phyloP scores from a whole-genome alignment of 2,329 filamentous ascomycete species.

The Shiraia bambusicola region DNA sequence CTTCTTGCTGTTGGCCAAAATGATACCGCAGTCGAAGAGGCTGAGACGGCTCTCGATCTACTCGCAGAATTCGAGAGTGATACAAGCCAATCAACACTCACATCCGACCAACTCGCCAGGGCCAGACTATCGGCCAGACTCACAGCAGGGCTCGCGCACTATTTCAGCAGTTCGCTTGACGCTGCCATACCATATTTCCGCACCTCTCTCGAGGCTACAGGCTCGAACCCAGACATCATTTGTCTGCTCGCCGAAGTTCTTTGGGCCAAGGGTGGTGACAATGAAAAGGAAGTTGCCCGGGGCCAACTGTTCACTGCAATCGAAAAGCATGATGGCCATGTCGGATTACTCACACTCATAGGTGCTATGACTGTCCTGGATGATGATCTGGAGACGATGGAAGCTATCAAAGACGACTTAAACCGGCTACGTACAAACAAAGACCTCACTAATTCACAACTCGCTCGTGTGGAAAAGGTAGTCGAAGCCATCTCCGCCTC shows the following conservation, averaged over 20 bases:
- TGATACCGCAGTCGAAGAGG: slow-evolving; percentile 71
- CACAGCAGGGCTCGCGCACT: slow-evolving; percentile 80
- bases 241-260: slow-evolving; percentile 88
- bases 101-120: slow-evolving; percentile 64
- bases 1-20: slow-evolving; percentile 71
- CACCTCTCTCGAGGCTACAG: slow-evolving; percentile 73
- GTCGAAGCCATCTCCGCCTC: slow-evolving; percentile 71
- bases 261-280: slow-evolving; percentile 81
- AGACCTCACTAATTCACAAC: slow-evolving; percentile 63
- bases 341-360: slow-evolving; percentile 77
- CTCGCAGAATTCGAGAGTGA: slow-evolving; percentile 65
- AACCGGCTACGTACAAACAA: slow-evolving; percentile 69
- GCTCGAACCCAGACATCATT: slow-evolving; percentile 76
- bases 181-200: slow-evolving; percentile 79
- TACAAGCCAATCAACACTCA: slow-evolving; percentile 54
- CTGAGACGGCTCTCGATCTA: slow-evolving; percentile 76
- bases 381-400: slow-evolving; percentile 73
- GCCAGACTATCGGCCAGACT: slow-evolving; percentile 81
- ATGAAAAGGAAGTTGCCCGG: slow-evolving; percentile 73
- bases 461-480: slow-evolving; percentile 70
- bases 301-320: slow-evolving; percentile 79
- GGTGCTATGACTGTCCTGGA: slow-evolving; percentile 83
- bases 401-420: slow-evolving; percentile 78
- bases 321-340: slow-evolving; percentile 71
- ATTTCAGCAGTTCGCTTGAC: slow-evolving; percentile 66